Evolutionary conservation across 495 filamentous ascomycete species (phyloP), one percentile per base, ranked within the genome.

Genomic region (Penicillium paxilli): DNA sequence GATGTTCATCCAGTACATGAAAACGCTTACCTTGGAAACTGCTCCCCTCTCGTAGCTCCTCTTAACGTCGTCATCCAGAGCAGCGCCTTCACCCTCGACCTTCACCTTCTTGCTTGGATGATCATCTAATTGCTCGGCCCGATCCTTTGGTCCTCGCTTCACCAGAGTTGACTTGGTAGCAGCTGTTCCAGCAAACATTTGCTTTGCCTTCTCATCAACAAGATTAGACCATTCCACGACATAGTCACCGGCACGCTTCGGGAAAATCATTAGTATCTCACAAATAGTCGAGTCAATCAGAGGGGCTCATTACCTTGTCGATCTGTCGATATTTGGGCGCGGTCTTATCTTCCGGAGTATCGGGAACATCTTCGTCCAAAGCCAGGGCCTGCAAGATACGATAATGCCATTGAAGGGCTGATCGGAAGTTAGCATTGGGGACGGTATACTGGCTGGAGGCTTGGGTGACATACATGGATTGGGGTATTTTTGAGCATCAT

Each of bases 361-460:
- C 87, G 1, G 95, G 95, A 17, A 92, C 67, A 44, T 97, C 94
- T 64, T 99, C 95, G 25, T 96, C 92, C 11, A 99, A 71, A 1
- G 95, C 95, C 41, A 96, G 80, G 5, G 90, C 90, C 68, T 99
- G 95, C 4, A 99, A 75, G 37, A 98, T 93, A 41, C 86, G 87
- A 73, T 98, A 99, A 70, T 96, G 92, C 95, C 95, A 99, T 77
- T 99, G 95, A 47, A 99, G 81, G 1, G 87, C 82, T 57, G 45
- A 9, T 3, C 4, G 14, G 22, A 22, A 42, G 37, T 64, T 30
- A 67, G 54, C 48, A 46, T 47, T 3, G 19, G 16, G 11, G n/a
- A n/a, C n/a, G n/a, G n/a, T n/a, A n/a, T n/a, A n/a, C n/a, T n/a
- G n/a, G n/a, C n/a, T n/a, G n/a, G n/a, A n/a, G n/a, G n/a, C n/a